Evolutionary conservation across 441 rosid species (phyloP).

Genomic region (Isatis lusitanica): DNA sequence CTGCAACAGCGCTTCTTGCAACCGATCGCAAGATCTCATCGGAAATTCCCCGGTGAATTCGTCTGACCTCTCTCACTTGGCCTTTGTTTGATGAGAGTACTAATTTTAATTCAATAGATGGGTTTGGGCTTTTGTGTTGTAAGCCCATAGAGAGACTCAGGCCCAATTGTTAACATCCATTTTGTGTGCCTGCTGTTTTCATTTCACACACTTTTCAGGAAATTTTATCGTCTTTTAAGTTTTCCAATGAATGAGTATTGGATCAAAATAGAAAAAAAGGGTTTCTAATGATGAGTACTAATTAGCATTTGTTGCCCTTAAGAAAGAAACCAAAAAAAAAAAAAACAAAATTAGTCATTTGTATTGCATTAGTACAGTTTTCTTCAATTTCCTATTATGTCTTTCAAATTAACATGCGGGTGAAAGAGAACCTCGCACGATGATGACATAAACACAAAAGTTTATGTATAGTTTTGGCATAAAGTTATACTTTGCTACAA

Average conservation of each 20-base stretch:
- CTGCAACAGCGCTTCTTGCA: conserved; percentile 59
- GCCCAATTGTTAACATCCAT: not conserved
- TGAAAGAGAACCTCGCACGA: not conserved
- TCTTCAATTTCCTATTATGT: too few relatives aligned
- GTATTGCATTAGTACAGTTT: not conserved
- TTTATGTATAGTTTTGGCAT: too few relatives aligned
- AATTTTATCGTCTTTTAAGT: too few relatives aligned
- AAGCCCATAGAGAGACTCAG: not conserved
- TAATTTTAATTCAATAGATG: not conserved
- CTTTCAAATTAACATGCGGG: not conserved
- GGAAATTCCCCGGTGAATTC: conserved; percentile 1
- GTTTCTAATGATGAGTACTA: too few relatives aligned
- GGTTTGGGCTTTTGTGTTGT: not conserved
- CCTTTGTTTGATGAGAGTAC: too few relatives aligned
- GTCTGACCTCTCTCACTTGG: not conserved
- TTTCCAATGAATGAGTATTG: too few relatives aligned
- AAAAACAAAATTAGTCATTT: not conserved
- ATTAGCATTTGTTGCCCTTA: too few relatives aligned
- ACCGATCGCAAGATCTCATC: conserved; percentile 58
- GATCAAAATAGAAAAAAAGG: too few relatives aligned
- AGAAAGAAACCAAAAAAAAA: too few relatives aligned
- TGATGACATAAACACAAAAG: not conserved
- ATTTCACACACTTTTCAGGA: not conserved
- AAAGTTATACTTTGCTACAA: too few relatives aligned
- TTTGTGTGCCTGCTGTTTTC: too few relatives aligned